These are phyloP conservation scores for Kregervanrija delftensis DNA, from an alignment of 805 yeast genomes.

Conservation along the genomic window DNA sequence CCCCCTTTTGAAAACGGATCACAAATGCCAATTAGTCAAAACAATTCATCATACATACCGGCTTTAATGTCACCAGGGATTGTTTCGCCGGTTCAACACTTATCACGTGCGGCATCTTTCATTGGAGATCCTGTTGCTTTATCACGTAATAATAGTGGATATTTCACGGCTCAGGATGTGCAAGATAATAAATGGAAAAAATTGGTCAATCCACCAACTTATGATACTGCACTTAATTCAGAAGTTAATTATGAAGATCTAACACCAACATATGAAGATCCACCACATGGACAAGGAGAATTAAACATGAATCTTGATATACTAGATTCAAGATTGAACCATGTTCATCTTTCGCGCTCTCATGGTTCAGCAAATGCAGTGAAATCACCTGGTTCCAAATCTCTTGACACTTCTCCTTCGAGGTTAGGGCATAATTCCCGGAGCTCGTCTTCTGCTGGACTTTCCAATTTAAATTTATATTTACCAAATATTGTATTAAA, in stretches of 20 bases:
- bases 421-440: background rate
- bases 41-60: background rate
- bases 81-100: slow-evolving; percentile 48
- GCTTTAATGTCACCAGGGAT: slow-evolving; percentile 32
- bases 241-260: slow-evolving; percentile 42
- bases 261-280: slow-evolving; percentile 65
- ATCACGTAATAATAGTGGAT: background rate
- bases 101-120: slow-evolving; percentile 54
- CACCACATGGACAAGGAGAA: slow-evolving; percentile 13
- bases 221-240: slow-evolving; percentile 65
- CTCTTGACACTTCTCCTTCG: background rate
- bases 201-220: slow-evolving; percentile 71
- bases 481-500: no score
- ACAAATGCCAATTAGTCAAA: slow-evolving; percentile 3
- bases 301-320: slow-evolving; percentile 21
- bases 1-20: slow-evolving; percentile 17
- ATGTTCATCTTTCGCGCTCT: slow-evolving; percentile 11
- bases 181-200: slow-evolving; percentile 2
- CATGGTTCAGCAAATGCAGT: no score
- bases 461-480: no score
- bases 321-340: slow-evolving; percentile 25
- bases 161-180: background rate
- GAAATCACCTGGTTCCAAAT: background rate
- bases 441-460: background rate
- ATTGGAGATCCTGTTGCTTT: slow-evolving; percentile 15